Evolutionary conservation across 2,329 filamentous ascomycete species (phyloP), one percentile per base, ranked within the genome.

Genomic region (Beauveria sp.): DNA sequence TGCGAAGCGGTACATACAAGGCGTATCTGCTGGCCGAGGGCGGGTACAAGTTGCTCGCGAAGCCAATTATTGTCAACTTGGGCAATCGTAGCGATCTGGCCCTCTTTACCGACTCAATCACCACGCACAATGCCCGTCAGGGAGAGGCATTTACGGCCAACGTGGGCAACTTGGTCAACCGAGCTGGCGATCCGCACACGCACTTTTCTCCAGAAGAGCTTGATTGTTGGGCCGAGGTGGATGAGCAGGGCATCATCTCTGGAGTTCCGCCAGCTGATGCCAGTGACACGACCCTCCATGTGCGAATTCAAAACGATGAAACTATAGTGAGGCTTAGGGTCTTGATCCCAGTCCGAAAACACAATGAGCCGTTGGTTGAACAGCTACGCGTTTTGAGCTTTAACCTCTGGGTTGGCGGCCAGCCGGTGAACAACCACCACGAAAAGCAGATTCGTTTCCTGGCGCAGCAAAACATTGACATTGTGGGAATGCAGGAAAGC

Each of bases 341-440:
- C 40, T 67, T 58, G 3, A 74, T 78, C 30, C 74, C 71, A 1
- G 69, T 78, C 1, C 66, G 65, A 8, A 62, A 61, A 1, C 38
- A 63, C 2, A 66, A 67, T 8, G 51, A 67, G 3, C 62, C 66
- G 1, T 68, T 78, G 2, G 67, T 78, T 1, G 66, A 70, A 5
- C 58, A 71, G 24, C 64, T 78, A 20, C 68, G 68, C 45, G 70
- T 78, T 9, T 64, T 78, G 58, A 69, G 73, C 5, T 73, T 70
- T 58, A 78, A 78, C 66, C 67, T 78, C 56, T 78, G 76, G 76
- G 65, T 69, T 51, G 73, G 74, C 3, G 75, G 74, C 43, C 70
- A 70, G 3, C 62, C 68, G 10, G 71, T 78, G 30, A 70, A 70
- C 20, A 66, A 71, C 62, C 73, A 72, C 60, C 73, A 76, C 60